Base-by-base conservation (phyloP, 2,329 filamentous ascomycete species). In the Trichophyton rubrum region DNA sequence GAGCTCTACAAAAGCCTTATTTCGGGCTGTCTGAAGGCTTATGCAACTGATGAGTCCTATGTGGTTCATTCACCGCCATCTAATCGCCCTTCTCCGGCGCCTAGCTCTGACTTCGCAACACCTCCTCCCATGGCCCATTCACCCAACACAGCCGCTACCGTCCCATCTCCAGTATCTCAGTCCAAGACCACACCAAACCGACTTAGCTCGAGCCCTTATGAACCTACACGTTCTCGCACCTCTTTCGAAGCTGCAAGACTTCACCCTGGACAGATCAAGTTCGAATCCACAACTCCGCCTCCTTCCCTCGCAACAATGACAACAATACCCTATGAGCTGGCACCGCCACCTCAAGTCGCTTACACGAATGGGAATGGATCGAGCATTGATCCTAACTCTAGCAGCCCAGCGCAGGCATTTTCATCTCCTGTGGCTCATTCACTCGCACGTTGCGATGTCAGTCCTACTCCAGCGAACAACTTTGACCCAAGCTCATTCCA, bases 1-100 rank as follows among this genome's bases (percentile, higher is more conserved):
- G 84, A 93, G 66, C 82, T 97, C 11, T 97, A 96, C 70, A 80
- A 82, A n/a, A 90, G 89, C 64, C 83, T 99, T 57, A 86, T 92
- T 56, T 84, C 82, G 61, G 90, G 91, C 11, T 95, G 91, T 68
- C 78, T 97, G 68, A 90, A 89, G 71, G 90, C 90, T 67, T 99
- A 95, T 73, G 86, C 91, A 64, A 82, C 77, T 6, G 78, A 79
- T 24, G 76, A 80, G 43, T 78, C 67, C 72, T 82, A 60, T 73
- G 82, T 61, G 72, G 80, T 62, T 73, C 81, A 62, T 69, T 82
- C 62, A 67, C 59, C 59, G 33, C 78, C 62, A 73, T 75, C 68
- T 64, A 76, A 68, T 67, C 75, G 68, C 66, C 72, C 71, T 47
- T 76, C 74, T 17, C 74, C 74, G 33, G 66, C 67, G 3, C 74